Evolutionary conservation across 805 yeast genomes (phyloP), one percentile per base, ranked within the genome.

Genomic region (Ogataea henricii): DNA sequence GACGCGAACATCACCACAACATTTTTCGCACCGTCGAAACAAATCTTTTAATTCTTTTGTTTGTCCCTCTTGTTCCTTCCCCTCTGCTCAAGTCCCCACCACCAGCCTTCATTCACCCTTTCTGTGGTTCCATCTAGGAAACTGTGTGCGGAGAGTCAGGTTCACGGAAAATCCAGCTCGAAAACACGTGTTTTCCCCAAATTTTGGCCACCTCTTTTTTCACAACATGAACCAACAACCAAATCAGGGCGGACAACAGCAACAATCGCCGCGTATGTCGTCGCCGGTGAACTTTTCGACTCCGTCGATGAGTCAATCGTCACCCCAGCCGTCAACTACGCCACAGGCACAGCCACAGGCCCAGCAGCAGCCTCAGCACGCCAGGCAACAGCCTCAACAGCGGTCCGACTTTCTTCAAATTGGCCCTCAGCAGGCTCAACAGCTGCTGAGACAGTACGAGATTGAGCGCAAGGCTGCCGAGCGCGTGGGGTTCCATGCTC

Each of bases 391-490:
- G 41, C 61, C 45, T 30, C 65, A 47, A 40, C 58, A 50, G 21
- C 46, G 53, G 27, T 44, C 55, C 12, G 43, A 42, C 8, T 38
- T 57, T 14, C 54, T 60, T 27, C 63, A 59, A 23, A 57, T 75
- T 36, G 78, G 74, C 47, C 82, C 79, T 2, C 70, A 70, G 34
- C 82, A 78, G 54, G 81, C 81, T 16, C 78, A 81, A 32, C 82
- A 80, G 59, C 69, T 86, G 50, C 75, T 83, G 10, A 78, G 75
- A 51, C 85, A 82, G 46, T 79, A 81, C 53, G 78, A 77, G 43
- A 68, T 73, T 26, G 86, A 82, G 55, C 74, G 81, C 26, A 80
- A 79, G 18, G 77, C 78, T 55, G 90, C 89, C 1, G 80, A 78
- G 56, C 76, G 76, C 14, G 76, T 83, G 0, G 88, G 89, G 2